Evolutionary conservation across 768 basidiomycete genomes (phyloP), one percentile per base, ranked within the genome.

Genomic region (Lactarius psammicola): DNA sequence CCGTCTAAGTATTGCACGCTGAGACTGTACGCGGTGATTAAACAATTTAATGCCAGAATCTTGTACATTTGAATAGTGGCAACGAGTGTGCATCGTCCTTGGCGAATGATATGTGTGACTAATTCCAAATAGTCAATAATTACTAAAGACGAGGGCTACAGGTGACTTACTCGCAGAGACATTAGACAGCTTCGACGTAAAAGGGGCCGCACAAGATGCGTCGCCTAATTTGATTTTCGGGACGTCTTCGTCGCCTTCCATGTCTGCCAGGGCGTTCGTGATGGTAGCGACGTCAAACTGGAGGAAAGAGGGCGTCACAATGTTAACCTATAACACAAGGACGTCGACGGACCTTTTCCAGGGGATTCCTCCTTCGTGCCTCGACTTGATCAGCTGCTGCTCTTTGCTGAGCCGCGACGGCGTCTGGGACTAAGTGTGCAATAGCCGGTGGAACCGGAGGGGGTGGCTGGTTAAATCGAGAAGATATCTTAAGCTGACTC

Each of bases 61-160:
- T 98, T 97, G 86, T 98, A 99, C 97, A 99, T 99, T 78, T 99
- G 97, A 61, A 96, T 90, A 3, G 97, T 99, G 2, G 97, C 97
- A 54, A 98, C 97, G 20, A 99, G 86, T 1, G 97, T 99, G 80
- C 97, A 98, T 33, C 97, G 92, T 28, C 97, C 97, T 78, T 98
- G 97, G 23, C 97, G 87, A 70, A 99, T 97, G 75, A 99, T 98
- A 74, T 96, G 95, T 23, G 92, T 90, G 72, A 99, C 94, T 95
- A 38, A 49, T 49, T 26, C 53, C 61, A 56, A 49, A 38, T 30
- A 28, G 30, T 49, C 7, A 33, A 33, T 20, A 23, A 40, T 63
- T 31, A 68, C 57, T n/a, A 59, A 34, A 59, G 2, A 34, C 3
- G 13, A 28, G 31, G 61, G 46, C 30, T 38, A 6, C 42, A 28